Evolutionary conservation across 2,329 filamentous ascomycete species (phyloP), one percentile per base, ranked within the genome.

Genomic region (Epichloe baconii): DNA sequence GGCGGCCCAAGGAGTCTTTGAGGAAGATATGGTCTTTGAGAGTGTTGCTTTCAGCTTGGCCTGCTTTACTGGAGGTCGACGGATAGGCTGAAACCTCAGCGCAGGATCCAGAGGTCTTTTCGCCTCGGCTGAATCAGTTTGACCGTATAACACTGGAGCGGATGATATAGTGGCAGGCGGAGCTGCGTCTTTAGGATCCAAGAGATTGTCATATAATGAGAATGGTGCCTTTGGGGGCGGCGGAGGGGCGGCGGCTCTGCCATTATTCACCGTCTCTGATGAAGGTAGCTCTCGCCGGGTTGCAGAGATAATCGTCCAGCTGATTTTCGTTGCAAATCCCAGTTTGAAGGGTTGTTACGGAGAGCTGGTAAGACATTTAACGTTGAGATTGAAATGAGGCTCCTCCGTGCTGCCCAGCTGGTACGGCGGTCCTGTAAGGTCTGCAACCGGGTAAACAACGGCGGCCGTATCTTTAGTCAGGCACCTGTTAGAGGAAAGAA

Each of bases 81-180:
- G 86, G 57, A 89, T 89, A 48, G 88, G 88, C 66, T 94, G 88
- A 71, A 95, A 95, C 66, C 85, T 85, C 56, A 94, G 75, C 61
- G 86, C 80, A 66, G 73, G 65, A 49, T 77, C 73, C 44, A 72
- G 57, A 14, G 69, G 72, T 67, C 86, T 88, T 66, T 83, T 89
- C 11, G 72, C 56, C 58, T 78, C 71, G 53, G 64, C 60, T 19
- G 74, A 71, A 19, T 72, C 70, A 53, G 70, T 65, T 59, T 82
- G 68, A 55, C 80, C 80, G 68, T 89, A 90, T 50, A 83, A 75
- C 48, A 90, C 80, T 0, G 88, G 86, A 2, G 80, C 85, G 59
- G 83, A 80, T 15, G 86, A 88, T 59, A 91, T 87, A n/a, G 85
- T 86, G n/a, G 76, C 70, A 2, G 74, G 61, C 37, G 70, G 66